A percentile compares a stretch with the other conserved stretches of the same genome.
Evolutionary conservation across 2,329 filamentous ascomycete genomes (phyloP).

Genomic region (Alternaria arborescens): DNA sequence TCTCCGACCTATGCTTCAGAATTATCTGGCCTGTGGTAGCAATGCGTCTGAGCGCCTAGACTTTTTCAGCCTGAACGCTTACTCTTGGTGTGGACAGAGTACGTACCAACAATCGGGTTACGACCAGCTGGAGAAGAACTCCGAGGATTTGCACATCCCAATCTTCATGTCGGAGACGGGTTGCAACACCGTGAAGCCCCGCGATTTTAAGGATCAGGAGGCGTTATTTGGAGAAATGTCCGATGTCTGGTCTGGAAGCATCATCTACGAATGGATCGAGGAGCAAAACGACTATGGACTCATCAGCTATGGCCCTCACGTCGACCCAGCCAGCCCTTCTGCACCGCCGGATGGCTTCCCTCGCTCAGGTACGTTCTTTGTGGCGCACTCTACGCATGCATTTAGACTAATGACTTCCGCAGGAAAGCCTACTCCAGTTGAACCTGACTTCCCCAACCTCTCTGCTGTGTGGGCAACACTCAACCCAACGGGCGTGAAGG

Average conservation of each 20-base stretch:
- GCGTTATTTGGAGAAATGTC: slow-evolving; percentile 84
- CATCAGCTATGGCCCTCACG: slow-evolving; percentile 74
- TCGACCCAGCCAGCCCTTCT: slow-evolving; percentile 54
- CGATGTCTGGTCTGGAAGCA: slow-evolving; percentile 75
- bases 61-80: slow-evolving; percentile 87
- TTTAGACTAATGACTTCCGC: background rate
- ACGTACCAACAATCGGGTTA: slow-evolving; percentile 74
- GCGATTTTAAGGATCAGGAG: slow-evolving; percentile 74
- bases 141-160: slow-evolving; percentile 73
- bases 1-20: slow-evolving; percentile 70
- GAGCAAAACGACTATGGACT: slow-evolving; percentile 85
- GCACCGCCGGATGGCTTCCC: slow-evolving; percentile 72
- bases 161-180: slow-evolving; percentile 78
- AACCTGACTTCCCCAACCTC: slow-evolving; percentile 81
- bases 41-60: slow-evolving; percentile 74
- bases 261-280: slow-evolving; percentile 91
- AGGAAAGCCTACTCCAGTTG: slow-evolving; percentile 74
- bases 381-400: background rate
- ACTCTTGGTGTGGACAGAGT: slow-evolving; percentile 65
- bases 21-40: slow-evolving; percentile 80
- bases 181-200: slow-evolving; percentile 72
- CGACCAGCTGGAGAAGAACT: slow-evolving; percentile 69
- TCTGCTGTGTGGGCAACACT: slow-evolving; percentile 78
- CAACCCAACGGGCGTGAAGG: slow-evolving; percentile 72
- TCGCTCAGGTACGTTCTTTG: slow-evolving; percentile 59